These are phyloP conservation scores for Triticum dicoccoides DNA, from an alignment of 176 grass and related monocot species.

Conservation along the genomic window DNA sequence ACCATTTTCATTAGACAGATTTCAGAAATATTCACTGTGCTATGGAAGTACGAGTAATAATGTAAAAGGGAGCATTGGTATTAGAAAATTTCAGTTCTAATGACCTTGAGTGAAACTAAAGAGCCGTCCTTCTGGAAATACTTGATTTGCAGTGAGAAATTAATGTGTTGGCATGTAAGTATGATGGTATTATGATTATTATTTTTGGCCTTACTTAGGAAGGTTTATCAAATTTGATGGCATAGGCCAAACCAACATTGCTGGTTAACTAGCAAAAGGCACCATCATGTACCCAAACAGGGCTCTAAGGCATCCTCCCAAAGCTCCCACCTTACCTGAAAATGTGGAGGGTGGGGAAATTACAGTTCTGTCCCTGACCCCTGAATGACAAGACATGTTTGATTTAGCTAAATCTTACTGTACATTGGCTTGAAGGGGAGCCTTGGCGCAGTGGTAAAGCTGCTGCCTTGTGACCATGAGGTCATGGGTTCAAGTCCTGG, in stretches of 20 bases:
- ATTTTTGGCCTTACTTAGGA: slow-evolving; percentile 16
- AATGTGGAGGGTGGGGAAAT: background rate
- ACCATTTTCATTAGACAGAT: background rate
- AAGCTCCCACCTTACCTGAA: background rate
- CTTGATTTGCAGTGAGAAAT: background rate
- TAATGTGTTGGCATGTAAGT: background rate
- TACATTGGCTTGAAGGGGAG: background rate
- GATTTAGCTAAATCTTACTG: slow-evolving; percentile 6
- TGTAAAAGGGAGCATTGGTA: background rate
- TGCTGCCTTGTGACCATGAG: too few species aligned
- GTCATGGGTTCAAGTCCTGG: too few species aligned
- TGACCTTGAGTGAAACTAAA: slow-evolving; percentile 18
- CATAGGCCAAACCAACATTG: background rate
- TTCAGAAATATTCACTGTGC: slow-evolving; percentile 5
- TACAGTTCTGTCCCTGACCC: background rate
- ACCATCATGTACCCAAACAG: background rate
- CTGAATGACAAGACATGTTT: background rate
- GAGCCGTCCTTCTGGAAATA: background rate
- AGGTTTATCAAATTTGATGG: background rate
- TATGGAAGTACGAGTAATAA: background rate
- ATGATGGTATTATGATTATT: background rate
- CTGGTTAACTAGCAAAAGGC: background rate
- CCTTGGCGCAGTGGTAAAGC: too few species aligned
- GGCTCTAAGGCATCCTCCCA: background rate
- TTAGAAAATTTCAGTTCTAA: background rate